phyloP scores from a whole-genome alignment of 1,284 basidiomycete genomes.

The Singerocomus inundabilis region DNA sequence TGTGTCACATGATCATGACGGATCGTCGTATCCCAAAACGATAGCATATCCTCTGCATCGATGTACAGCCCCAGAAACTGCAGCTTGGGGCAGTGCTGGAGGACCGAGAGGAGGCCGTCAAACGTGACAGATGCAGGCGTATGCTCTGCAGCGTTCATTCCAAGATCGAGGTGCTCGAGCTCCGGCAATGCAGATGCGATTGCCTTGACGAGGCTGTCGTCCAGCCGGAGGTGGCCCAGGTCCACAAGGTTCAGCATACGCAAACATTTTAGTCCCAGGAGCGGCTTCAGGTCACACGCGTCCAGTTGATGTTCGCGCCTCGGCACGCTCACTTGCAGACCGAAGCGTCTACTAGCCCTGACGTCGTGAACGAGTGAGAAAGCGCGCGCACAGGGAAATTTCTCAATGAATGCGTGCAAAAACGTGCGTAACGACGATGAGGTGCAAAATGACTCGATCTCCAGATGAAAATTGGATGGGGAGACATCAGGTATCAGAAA shows the following conservation, averaged over 20 bases:
- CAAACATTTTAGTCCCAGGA: conserved; percentile 14
- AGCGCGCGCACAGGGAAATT: conserved; percentile 13
- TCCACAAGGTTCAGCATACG: conserved; percentile 16
- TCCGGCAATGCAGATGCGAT: conserved; percentile 15
- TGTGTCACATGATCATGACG: conserved; percentile 14
- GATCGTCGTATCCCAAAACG: conserved; percentile 15
- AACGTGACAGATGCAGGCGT: conserved; percentile 15
- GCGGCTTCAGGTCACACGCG: conserved; percentile 14
- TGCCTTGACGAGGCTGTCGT: conserved; percentile 19
- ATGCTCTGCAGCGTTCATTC: neutral
- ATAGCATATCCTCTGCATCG: conserved; percentile 16
- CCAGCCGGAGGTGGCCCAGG: conserved; percentile 16
- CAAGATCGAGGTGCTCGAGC: conserved; percentile 22
- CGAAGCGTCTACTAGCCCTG: conserved; percentile 20
- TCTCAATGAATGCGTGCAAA: conserved; percentile 11
- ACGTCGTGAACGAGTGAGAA: conserved; percentile 28
- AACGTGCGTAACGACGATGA: conserved; percentile 17
- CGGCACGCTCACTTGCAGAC: conserved; percentile 14
- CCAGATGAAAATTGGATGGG: conserved; percentile 12
- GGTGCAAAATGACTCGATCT: conserved; percentile 26
- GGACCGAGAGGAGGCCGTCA: conserved; percentile 20
- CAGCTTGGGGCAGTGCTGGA: conserved; percentile 19
- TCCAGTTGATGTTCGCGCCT: conserved; percentile 19
- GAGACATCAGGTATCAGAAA: conserved; percentile 21
- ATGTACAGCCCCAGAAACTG: conserved; percentile 10